phyloP scores from a whole-genome alignment of 2,329 filamentous ascomycete species.

The Septoria linicola region DNA sequence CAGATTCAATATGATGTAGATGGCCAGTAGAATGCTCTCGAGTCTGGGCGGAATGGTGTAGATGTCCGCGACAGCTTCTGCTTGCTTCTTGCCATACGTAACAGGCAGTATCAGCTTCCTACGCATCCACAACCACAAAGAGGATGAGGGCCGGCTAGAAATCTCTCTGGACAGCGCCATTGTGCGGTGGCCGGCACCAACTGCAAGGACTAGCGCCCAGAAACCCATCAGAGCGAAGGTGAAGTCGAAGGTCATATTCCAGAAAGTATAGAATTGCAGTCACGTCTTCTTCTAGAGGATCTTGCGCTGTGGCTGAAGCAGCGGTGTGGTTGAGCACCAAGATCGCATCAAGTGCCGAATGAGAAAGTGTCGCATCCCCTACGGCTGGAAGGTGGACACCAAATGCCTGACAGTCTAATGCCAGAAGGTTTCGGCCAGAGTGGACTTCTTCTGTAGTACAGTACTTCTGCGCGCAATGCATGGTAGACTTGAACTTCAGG shows the following conservation, averaged over 20 bases:
- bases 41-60: slow-evolving; percentile 49
- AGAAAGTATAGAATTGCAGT: slow-evolving; percentile 18
- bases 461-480: slow-evolving; percentile 23
- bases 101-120: slow-evolving; percentile 46
- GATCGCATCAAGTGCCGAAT: slow-evolving; percentile 10
- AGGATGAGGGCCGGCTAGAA: slow-evolving; percentile 14
- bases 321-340: slow-evolving; percentile 18
- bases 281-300: slow-evolving; percentile 1
- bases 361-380: slow-evolving; percentile 9
- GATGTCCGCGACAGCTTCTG: slow-evolving; percentile 44
- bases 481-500: slow-evolving; percentile 19
- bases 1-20: slow-evolving; percentile 49
- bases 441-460: slow-evolving; percentile 14
- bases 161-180: slow-evolving; percentile 25
- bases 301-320: slow-evolving; percentile 15
- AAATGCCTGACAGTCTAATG: slow-evolving; percentile 9
- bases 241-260: slow-evolving; percentile 20
- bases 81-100: slow-evolving; percentile 44
- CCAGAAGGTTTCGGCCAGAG: slow-evolving; percentile 11
- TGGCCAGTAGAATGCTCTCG: slow-evolving; percentile 46
- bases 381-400: slow-evolving; percentile 14
- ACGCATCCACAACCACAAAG: slow-evolving; percentile 34
- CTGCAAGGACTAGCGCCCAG: slow-evolving; percentile 41
- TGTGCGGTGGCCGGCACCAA: slow-evolving; percentile 40
- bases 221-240: slow-evolving; percentile 38